Evolutionary conservation across 495 filamentous ascomycete species (phyloP), one percentile per base, ranked within the genome.

Genomic region (Penicillium malachiteum): DNA sequence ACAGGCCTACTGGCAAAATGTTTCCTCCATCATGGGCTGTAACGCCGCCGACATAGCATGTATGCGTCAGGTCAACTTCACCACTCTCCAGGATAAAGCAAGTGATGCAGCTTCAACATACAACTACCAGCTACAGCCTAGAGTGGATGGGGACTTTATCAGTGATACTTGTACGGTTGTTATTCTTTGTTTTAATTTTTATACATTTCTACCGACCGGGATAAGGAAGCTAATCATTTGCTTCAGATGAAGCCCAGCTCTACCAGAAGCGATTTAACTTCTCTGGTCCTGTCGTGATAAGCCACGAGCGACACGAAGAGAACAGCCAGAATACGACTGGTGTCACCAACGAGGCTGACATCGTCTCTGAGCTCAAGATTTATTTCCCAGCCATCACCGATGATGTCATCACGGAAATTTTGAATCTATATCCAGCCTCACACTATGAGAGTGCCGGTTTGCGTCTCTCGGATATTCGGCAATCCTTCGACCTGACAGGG

Each of bases 201-300:
- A n/a, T n/a, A n/a, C n/a, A n/a, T n/a, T n/a, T n/a, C n/a, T n/a
- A n/a, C n/a, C n/a, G n/a, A n/a, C n/a, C n/a, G n/a, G n/a, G n/a
- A n/a, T 26, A 26, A 26, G 21, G 2, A 26, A 26, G 21, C 21
- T 26, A 4, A 26, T 26, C 21, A 2, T 26, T 4, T 4, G 21
- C 21, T 26, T 26, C 4, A 26, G 21, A 71, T 13, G 69, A 71
- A 54, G 68, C 69, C 1, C 65, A 70, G 53, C 57, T 73, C 13
- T 73, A 71, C 62, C 65, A 71, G 50, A 63, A 65, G 26, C 60
- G 60, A n/a, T 71, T 73, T 59, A 73, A 73, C 53, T 73, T 65
- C 47, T 53, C 41, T 37, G 71, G 71, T 26, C 67, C 69, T 7
- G n/a, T 68, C 10, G 69, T 71, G 1, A 66, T 73, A 37, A 66